Evolutionary conservation across 495 filamentous ascomycete species (phyloP).

Genomic region (Lophium mytilinum): DNA sequence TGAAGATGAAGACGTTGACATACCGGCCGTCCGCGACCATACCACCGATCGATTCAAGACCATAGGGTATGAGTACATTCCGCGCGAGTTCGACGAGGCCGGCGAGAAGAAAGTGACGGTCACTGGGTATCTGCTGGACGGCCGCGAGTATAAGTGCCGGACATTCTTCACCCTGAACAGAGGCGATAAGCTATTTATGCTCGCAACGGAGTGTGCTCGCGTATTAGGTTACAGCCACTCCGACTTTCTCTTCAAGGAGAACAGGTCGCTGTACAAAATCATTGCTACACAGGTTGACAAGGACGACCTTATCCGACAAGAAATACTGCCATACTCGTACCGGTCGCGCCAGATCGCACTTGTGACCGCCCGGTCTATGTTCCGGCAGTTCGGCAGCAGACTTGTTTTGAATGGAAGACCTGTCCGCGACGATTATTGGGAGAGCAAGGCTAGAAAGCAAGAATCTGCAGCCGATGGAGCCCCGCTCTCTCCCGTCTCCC

Average conservation of each 20-base stretch:
- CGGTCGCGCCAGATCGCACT: slow-evolving; percentile 94
- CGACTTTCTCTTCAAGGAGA: slow-evolving; percentile 97
- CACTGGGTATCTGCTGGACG: slow-evolving; percentile 69
- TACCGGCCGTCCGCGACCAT: slow-evolving; percentile 37
- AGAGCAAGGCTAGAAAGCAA: slow-evolving; percentile 86
- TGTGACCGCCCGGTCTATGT: slow-evolving; percentile 94
- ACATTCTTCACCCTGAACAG: slow-evolving; percentile 83
- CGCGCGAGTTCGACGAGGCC: slow-evolving; percentile 79
- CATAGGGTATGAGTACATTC: slow-evolving; percentile 85
- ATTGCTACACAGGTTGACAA: slow-evolving; percentile 90
- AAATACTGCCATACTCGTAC: slow-evolving; percentile 92
- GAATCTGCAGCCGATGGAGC: slow-evolving; percentile 93
- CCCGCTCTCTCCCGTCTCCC: slow-evolving; percentile 16
- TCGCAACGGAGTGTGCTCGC: slow-evolving; percentile 90
- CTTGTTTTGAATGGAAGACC: slow-evolving; percentile 79
- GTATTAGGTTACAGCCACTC: slow-evolving; percentile 92
- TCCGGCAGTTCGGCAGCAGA: slow-evolving; percentile 88
- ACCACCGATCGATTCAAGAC: slow-evolving; percentile 45
- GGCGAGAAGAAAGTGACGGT: slow-evolving; percentile 85
- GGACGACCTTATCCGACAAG: slow-evolving; percentile 85
- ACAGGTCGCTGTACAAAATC: slow-evolving; percentile 89
- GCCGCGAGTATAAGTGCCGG: slow-evolving; percentile 78
- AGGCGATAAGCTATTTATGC: slow-evolving; percentile 90
- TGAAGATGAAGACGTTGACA: too few species aligned
- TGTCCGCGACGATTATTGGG: slow-evolving; percentile 96